Conservation (phyloP, 2,329 filamentous ascomycete species). For the Penicillium sp. region DNA sequence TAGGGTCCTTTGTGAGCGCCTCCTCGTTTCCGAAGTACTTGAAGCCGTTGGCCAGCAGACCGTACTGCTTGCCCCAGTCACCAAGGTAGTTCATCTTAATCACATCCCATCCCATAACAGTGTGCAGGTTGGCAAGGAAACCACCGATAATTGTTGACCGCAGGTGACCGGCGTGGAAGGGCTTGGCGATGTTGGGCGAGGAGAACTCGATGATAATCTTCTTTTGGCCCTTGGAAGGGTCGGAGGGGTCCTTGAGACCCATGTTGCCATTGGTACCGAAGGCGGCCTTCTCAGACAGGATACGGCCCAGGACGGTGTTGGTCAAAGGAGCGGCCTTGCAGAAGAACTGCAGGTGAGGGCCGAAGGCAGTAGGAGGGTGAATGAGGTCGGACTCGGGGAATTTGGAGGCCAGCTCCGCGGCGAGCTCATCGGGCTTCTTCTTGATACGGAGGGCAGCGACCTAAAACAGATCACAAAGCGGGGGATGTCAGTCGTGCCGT, state of each 20-base stretch:
- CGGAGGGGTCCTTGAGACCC: slow-evolving; percentile 64
- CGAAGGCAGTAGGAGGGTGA: slow-evolving; percentile 60
- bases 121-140: slow-evolving; percentile 67
- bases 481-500: slow-evolving; percentile 19
- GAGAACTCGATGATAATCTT: slow-evolving; percentile 70
- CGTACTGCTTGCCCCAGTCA: slow-evolving; percentile 73
- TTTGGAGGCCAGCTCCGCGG: slow-evolving; percentile 61
- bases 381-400: slow-evolving; percentile 66
- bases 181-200: slow-evolving; percentile 71
- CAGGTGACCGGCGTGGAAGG: slow-evolving; percentile 68
- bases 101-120: slow-evolving; percentile 67
- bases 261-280: slow-evolving; percentile 67
- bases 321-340: slow-evolving; percentile 65
- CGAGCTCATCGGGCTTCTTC: slow-evolving; percentile 64
- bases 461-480: slow-evolving; percentile 28
- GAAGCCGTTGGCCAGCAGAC: slow-evolving; percentile 67
- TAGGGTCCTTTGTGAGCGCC: slow-evolving; percentile 64
- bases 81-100: slow-evolving; percentile 70
- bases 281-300: slow-evolving; percentile 60
- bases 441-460: slow-evolving; percentile 55
- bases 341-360: slow-evolving; percentile 69
- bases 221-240: slow-evolving; percentile 63
- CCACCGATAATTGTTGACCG: slow-evolving; percentile 71
- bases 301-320: slow-evolving; percentile 63
- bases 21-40: slow-evolving; percentile 67